Percentiles rank a stretch among this genome's conserved stretches.
Evolutionary conservation across 2,329 filamentous ascomycete genomes (phyloP).

Genomic region (Fusarium solani-melongenae): DNA sequence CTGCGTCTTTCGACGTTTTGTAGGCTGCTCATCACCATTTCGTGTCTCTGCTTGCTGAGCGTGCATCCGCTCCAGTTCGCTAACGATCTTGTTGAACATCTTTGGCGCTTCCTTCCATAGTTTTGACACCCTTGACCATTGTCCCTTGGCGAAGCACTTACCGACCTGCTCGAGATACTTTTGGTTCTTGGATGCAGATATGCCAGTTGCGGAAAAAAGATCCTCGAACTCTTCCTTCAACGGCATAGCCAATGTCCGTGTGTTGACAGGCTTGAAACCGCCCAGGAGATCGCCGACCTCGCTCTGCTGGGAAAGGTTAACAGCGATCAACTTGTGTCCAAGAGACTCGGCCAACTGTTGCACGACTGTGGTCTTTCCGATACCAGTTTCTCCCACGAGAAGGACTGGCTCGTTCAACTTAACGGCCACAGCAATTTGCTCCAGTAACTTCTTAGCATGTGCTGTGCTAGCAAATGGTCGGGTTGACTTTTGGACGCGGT

Average conservation of each 20-base stretch:
- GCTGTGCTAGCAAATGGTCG: constrained; percentile 88
- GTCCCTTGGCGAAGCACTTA: constrained; percentile 81
- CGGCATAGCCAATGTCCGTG: constrained; percentile 86
- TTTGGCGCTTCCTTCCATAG: constrained; percentile 90
- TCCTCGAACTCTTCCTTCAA: constrained; percentile 95
- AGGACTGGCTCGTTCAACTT: constrained; percentile 88
- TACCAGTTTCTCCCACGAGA: constrained; percentile 98
- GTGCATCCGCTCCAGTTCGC: constrained; percentile 61
- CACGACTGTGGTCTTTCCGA: constrained; percentile 96
- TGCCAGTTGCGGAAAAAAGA: constrained; percentile 84
- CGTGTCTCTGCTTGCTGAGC: constrained; percentile 50
- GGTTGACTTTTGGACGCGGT: constrained; percentile 62
- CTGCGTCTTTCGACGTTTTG: constrained; percentile 75
- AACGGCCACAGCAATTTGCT: constrained; percentile 87
- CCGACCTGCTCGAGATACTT: constrained; percentile 84
- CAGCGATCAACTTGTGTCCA: constrained; percentile 87
- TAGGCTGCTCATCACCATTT: constrained; percentile 63
- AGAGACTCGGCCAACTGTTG: constrained; percentile 89
- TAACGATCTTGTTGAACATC: constrained; percentile 81
- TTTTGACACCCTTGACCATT: constrained; percentile 88
- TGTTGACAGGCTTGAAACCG: constrained; percentile 95
- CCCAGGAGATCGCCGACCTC: constrained; percentile 96
- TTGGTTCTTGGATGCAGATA: constrained; percentile 88
- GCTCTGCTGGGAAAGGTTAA: constrained; percentile 98
- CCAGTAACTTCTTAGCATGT: constrained; percentile 85